Base-by-base conservation (phyloP, 768 basidiomycete species). In the Tricholoma saponaceum region DNA sequence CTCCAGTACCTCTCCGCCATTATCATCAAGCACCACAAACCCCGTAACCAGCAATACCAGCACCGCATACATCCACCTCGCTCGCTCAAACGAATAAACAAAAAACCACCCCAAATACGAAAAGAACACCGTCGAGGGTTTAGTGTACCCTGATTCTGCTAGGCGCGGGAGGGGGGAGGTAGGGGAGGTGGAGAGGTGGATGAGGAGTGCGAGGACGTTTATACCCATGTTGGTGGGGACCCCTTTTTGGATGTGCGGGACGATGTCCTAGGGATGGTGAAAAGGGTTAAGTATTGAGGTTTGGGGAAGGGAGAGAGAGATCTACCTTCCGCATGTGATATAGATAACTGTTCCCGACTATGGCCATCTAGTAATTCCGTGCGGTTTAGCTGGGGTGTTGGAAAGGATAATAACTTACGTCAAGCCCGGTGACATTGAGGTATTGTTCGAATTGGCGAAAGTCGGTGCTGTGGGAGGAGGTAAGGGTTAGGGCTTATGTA, bases 371-470 rank as follows among this genome's bases (percentile, higher is more conserved):
- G 5, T 22, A 5, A 23, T 44, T 20, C 5, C 4, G 51, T 23
- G 25, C 18, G 32, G 32, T 26, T 50, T n/a, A n/a, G n/a, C 8
- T 3, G 16, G 16, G 47, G 8, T 14, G 20, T 8, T 10, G 18
- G 14, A 20, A 2, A 1, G 49, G 20, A 5, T 37, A 70, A 20
- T 13, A 46, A 73, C 85, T 65, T 66, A 91, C 92, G 69, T 98
- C 96, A 20, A 98, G 72, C 10, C 96, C 96, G 0, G 94, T 90
- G 18, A 98, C 86, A 64, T 92, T 90, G 30, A 95, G 73, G 67
- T 97, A 97, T 56, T 87, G 74, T 64, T 92, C 90, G 60, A 97
- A 98, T 63, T 98, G 96, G 26, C 92, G 85, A 65, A 98, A 98
- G 70, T 98, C 95, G 52, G 96, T 98, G 67, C 92, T 94, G 64